Evolutionary conservation across 805 yeast genomes (phyloP).

Genomic region (Zygotorulaspora florentina): DNA sequence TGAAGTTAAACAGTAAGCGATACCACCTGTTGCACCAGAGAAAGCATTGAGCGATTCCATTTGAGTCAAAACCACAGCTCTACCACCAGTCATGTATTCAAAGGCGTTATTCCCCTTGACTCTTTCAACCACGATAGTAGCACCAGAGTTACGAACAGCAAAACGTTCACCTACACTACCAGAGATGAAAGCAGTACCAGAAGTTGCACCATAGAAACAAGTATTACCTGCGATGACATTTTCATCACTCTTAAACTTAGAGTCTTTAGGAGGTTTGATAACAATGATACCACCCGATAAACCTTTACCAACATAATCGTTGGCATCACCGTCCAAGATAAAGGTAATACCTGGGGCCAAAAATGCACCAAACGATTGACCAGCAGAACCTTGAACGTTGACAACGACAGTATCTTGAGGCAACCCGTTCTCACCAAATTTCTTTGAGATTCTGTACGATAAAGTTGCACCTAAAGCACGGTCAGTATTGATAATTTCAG

Average conservation of each 20-base stretch:
- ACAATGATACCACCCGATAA: constrained; percentile 91
- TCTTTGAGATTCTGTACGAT: constrained; percentile 89
- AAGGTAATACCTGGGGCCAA: constrained; percentile 93
- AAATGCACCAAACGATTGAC: constrained; percentile 98
- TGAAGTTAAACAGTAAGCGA: constrained; percentile 91
- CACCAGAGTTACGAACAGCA: constrained; percentile 98
- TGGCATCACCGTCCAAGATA: constrained; percentile 95
- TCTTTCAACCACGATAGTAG: constrained; percentile 93
- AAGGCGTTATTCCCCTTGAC: constrained; percentile 95
- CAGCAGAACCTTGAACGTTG: constrained; percentile 87
- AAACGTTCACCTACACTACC: constrained; percentile 99
- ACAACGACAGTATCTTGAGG: constrained; percentile 97
- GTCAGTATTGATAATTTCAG: constrained; percentile 91
- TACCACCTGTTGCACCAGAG: constrained; percentile 99
- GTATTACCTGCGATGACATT: constrained; percentile 96
- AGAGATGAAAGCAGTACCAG: constrained; percentile 88
- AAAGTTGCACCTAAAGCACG: constrained; percentile 94
- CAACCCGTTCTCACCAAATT: constrained; percentile 86
- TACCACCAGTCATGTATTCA: constrained; percentile 99
- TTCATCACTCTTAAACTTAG: constrained; percentile 88
- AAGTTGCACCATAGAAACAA: constrained; percentile 95
- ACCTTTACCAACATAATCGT: constrained; percentile 97
- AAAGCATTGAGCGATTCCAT: constrained; percentile 84
- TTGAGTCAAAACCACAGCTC: constrained; percentile 86
- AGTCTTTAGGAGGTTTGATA: constrained; percentile 84